phyloP scores from a whole-genome alignment of 164 flowering plant species.

The Echeveria elegans region DNA sequence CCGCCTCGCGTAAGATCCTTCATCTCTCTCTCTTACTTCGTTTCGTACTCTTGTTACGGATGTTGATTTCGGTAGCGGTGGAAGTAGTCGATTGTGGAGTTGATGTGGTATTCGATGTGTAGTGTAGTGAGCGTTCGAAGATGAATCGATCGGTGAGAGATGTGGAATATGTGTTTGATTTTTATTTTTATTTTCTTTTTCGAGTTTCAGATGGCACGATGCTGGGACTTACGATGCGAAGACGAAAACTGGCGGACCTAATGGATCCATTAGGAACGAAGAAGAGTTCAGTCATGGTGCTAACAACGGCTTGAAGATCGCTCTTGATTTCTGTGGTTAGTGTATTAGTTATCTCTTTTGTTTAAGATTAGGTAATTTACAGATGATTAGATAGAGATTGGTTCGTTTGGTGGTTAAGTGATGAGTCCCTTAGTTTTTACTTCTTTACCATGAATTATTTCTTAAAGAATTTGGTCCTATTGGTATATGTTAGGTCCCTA shows the following conservation, averaged over 20 bases:
- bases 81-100: conserved; percentile 3
- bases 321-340: conserved; percentile 75
- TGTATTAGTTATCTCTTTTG: neutral
- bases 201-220: conserved; percentile 79
- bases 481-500: neutral
- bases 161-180: neutral
- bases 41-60: neutral
- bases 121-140: neutral
- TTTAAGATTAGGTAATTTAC: too few species aligned
- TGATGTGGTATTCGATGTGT: too few species aligned
- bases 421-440: too few species aligned
- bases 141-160: neutral
- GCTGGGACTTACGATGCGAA: too few species aligned
- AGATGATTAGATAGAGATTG: neutral
- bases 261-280: conserved; percentile 80
- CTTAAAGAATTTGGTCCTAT: neutral
- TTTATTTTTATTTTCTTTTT: too few species aligned
- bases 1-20: conserved; percentile 71
- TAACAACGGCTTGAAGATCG: conserved; percentile 73
- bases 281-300: conserved; percentile 69
- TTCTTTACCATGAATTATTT: neutral
- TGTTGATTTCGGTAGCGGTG: too few species aligned
- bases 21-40: conserved; percentile 10
- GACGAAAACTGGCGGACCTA: conserved; percentile 90
- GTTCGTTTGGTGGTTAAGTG: neutral